Percentiles rank a stretch among this genome's conserved stretches.
Evolutionary conservation across 345 rosid genomes (phyloP).

Genomic region (Eucalyptus sp.): DNA sequence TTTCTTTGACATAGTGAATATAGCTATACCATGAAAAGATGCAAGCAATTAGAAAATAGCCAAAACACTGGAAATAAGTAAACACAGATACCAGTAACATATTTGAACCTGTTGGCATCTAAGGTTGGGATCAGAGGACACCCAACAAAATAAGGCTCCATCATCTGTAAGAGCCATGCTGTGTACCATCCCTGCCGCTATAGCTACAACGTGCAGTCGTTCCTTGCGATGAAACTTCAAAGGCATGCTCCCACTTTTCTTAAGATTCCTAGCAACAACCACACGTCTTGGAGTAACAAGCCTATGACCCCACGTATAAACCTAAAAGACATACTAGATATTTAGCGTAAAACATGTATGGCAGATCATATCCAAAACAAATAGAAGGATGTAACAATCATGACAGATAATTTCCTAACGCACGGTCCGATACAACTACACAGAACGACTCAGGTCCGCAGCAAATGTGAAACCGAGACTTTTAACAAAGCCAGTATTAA

Average conservation of each 20-base stretch:
- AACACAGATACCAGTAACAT: neutral
- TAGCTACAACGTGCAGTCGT: constrained; percentile 60
- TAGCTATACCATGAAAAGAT: constrained; percentile 24
- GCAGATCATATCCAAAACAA: neutral
- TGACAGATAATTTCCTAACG: neutral
- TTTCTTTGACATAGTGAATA: constrained; percentile 46
- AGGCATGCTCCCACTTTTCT: constrained; percentile 52
- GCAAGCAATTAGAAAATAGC: neutral
- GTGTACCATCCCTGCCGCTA: constrained; percentile 92
- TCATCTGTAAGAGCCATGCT: constrained; percentile 89
- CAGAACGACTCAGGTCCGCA: neutral
- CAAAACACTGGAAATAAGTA: neutral
- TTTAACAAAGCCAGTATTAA: neutral
- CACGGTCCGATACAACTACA: neutral
- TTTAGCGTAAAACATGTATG: neutral
- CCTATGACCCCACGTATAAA: constrained; percentile 94
- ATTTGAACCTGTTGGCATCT: constrained; percentile 75
- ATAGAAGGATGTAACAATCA: neutral
- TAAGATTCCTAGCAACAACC: constrained; percentile 52
- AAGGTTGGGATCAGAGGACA: constrained; percentile 79
- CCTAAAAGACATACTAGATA: constrained; percentile 25
- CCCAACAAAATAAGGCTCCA: constrained; percentile 90
- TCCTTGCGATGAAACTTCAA: constrained; percentile 72
- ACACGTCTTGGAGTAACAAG: constrained; percentile 90
- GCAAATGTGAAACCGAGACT: neutral